Evolutionary conservation across 495 filamentous ascomycete genomes (phyloP).

Genomic region (Sphaerosporella brunnea): DNA sequence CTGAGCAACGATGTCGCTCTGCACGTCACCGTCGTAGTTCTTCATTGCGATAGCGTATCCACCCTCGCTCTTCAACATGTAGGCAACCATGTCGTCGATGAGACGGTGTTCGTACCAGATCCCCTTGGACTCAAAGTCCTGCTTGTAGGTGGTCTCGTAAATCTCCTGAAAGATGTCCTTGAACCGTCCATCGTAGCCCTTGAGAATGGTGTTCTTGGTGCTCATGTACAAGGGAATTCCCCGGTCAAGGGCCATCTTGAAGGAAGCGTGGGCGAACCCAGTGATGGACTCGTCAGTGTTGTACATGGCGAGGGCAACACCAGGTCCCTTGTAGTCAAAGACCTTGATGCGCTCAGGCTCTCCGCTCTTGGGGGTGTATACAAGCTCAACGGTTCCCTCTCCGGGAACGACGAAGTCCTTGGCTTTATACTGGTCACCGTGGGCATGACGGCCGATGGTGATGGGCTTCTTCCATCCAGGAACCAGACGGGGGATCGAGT

Average conservation of each 20-base stretch:
- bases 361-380: constrained; percentile 72
- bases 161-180: constrained; percentile 99
- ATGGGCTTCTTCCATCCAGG: constrained; percentile 97
- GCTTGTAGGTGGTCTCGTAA: constrained; percentile 72
- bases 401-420: constrained; percentile 70
- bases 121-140: constrained; percentile 67
- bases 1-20: constrained; percentile 95
- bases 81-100: constrained; percentile 99
- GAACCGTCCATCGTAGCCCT: constrained; percentile 95
- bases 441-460: constrained; percentile 95
- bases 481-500: constrained; percentile 74
- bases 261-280: constrained; percentile 86
- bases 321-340: constrained; percentile 73
- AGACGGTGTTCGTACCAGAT: constrained; percentile 99
- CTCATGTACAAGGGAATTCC: constrained; percentile 85
- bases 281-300: constrained; percentile 90
- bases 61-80: constrained; percentile 92
- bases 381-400: constrained; percentile 75
- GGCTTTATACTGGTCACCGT: constrained; percentile 95
- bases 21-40: constrained; percentile 99
- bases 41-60: constrained; percentile 96
- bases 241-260: constrained; percentile 85
- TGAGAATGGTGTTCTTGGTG: constrained; percentile 99
- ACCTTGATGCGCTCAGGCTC: constrained; percentile 76
- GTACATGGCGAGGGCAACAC: constrained; percentile 86